Evolutionary conservation across 768 basidiomycete genomes (phyloP), one percentile per base, ranked within the genome.

Genomic region (Suillus sp.): DNA sequence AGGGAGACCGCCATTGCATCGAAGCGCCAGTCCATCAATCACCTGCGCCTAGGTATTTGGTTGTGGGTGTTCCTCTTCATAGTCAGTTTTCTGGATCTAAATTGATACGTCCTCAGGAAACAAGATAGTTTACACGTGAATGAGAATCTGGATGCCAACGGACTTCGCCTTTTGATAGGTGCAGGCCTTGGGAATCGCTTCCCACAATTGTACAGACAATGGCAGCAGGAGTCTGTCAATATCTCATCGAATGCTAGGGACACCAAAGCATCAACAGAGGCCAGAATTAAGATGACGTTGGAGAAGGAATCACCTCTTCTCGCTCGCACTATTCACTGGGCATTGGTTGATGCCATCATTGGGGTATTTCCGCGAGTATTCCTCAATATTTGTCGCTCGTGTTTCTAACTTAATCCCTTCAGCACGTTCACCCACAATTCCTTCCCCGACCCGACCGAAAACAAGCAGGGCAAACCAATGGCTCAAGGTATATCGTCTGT

Each of bases 121-220:
- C 63, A 54, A 1, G 74, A 74, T 42, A 57, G 58, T 14, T 62
- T 80, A 18, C 50, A 60, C 6, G 9, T 80, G 22, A 65, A 25
- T 1, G 68, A 73, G 20, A 58, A 64, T 5, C 22, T 78, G 18
- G 63, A 67, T 6, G 72, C 73, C 1, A 69, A 72, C 1, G 68
- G 69, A 0, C 4, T 81, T 0, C 63, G 38, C 6, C 71, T 75
- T 0, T 66, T 81, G 13, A 58, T 75, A 30, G 43, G 14, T 13
- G 38, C 54, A 2, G 80, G 78, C 1, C 71, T 80, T 0, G 51
- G 62, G 10, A 69, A 60, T 30, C 72, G 76, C 10, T 78, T 69
- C 37, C 68, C 60, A 1, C 47, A n/a, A 2, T 61, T 60, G 9
- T 74, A 74, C 43, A 59, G 35, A 4, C 47, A 65, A 0, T 79